These are phyloP conservation scores for Ruellia speciosa DNA, from an alignment of 305 asterid species.

Conservation along the genomic window DNA sequence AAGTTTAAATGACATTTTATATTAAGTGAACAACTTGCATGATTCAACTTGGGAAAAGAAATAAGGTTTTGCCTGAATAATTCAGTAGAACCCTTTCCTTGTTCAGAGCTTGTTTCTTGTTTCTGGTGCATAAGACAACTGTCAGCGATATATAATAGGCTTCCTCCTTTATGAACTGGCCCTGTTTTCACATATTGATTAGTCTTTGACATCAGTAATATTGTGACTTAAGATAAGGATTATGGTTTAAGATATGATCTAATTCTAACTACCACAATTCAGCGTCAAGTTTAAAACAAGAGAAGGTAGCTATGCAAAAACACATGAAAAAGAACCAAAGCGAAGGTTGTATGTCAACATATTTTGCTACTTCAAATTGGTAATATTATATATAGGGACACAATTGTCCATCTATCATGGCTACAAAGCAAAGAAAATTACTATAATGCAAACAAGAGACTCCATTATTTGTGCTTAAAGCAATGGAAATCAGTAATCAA, in stretches of 20 bases:
- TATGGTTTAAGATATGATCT: neutral
- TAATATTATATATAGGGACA: neutral
- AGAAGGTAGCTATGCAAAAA: neutral
- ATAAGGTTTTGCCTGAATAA: neutral
- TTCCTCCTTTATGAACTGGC: neutral
- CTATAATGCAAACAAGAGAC: neutral
- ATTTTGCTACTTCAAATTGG: neutral
- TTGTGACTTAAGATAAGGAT: neutral
- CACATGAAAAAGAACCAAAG: neutral
- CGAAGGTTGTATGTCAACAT: neutral
- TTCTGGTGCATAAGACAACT: conserved; percentile 1
- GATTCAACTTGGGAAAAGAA: neutral
- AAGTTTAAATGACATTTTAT: neutral
- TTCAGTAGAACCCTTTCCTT: neutral
- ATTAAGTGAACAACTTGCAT: neutral
- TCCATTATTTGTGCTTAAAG: neutral
- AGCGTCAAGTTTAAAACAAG: too few species aligned
- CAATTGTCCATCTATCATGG: neutral
- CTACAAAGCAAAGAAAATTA: neutral
- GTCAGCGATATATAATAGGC: neutral
- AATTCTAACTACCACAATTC: too few species aligned
- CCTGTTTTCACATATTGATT: neutral
- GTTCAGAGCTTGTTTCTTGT: conserved; percentile 15
- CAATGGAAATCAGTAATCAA: neutral
- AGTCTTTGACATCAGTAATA: neutral